Evolutionary conservation across 2,329 filamentous ascomycete species (phyloP).

Genomic region (Phoma sp.): DNA sequence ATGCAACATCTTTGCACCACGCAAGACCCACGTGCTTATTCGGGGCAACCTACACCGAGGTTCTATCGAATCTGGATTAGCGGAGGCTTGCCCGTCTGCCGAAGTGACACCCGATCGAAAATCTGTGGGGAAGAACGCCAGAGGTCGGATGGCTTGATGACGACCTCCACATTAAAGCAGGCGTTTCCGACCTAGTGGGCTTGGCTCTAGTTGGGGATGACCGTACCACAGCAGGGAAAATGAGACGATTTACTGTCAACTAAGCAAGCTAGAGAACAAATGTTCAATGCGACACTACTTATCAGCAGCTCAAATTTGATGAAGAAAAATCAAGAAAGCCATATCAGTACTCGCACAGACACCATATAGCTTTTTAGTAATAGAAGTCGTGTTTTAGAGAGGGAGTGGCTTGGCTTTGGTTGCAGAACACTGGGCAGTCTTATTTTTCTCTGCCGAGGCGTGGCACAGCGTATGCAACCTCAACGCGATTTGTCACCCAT

Average conservation of each 20-base stretch:
- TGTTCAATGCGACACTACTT: too few relatives aligned
- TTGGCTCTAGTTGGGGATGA: background rate
- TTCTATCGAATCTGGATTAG: background rate
- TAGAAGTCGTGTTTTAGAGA: too few relatives aligned
- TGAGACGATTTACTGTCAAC: too few relatives aligned
- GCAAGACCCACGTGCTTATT: background rate
- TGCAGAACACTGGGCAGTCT: too few relatives aligned
- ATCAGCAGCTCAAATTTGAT: too few relatives aligned
- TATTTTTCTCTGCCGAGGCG: too few relatives aligned
- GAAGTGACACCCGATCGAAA: background rate
- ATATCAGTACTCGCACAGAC: too few relatives aligned
- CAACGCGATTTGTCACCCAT: background rate
- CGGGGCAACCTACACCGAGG: conserved; percentile 8
- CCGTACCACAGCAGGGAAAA: too few relatives aligned
- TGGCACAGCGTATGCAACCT: background rate
- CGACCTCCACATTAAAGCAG: background rate
- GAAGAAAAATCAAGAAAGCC: too few relatives aligned
- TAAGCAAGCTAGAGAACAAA: too few relatives aligned
- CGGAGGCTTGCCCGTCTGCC: conserved; percentile 1
- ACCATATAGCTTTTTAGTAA: too few relatives aligned
- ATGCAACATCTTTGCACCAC: conserved; percentile 1
- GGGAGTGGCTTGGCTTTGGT: too few relatives aligned
- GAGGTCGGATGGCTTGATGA: background rate
- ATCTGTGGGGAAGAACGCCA: background rate
- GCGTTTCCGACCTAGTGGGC: background rate